Evolutionary conservation across 208 protist species (phyloP).

Genomic region (Trypanosoma avium): DNA sequence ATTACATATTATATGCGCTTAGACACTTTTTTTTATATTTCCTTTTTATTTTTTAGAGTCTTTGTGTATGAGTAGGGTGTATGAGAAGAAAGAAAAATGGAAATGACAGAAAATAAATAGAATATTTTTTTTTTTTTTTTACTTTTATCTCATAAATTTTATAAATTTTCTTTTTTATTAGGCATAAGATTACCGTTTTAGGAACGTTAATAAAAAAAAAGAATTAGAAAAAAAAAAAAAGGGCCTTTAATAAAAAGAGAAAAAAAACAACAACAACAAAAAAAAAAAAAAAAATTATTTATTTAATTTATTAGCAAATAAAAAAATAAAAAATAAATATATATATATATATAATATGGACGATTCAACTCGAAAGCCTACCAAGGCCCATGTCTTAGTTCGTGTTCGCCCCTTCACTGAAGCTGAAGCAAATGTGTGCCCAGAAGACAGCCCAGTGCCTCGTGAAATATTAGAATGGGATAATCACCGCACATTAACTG

Average conservation of each 20-base stretch:
- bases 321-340: conserved; percentile 21
- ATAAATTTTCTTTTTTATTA: conserved; percentile 1
- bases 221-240: no score
- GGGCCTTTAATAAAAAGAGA: no score
- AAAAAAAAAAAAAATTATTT: no score
- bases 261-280: no score
- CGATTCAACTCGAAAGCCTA: conserved; percentile 9
- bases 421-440: conserved; percentile 63
- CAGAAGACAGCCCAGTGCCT: conserved; percentile 64
- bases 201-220: no score
- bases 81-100: conserved; percentile 14
- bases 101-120: conserved; percentile 6
- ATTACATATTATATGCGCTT: no score
- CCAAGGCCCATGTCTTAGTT: conserved; percentile 51
- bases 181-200: no score
- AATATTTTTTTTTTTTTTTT: not conserved
- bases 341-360: conserved; percentile 15
- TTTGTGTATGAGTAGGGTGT: no score
- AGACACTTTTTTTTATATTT: no score
- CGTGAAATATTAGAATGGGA: conserved; percentile 70
- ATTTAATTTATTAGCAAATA: not conserved
- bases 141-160: not conserved
- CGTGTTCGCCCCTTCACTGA: conserved; percentile 77
- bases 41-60: no score
- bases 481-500: conserved; percentile 45